Conservation (phyloP, 140 eudicot genomes). For the Cichorium intybus region DNA sequence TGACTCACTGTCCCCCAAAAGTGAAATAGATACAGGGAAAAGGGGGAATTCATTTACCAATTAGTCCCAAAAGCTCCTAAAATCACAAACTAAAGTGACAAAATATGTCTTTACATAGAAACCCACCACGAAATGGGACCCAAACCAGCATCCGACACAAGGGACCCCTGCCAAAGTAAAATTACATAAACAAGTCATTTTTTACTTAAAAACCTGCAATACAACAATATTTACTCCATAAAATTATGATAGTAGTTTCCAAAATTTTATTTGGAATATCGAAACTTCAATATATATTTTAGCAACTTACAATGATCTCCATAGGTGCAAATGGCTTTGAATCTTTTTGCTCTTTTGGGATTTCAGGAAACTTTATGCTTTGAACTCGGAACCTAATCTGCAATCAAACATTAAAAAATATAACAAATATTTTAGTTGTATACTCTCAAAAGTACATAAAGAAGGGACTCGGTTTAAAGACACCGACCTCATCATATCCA, state of each 20-base stretch:
- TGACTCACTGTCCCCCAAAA: too few species aligned
- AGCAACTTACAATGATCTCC: slow-evolving; percentile 69
- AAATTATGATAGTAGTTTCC: neutral
- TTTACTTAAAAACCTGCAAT: too few species aligned
- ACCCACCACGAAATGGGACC: slow-evolving; percentile 38
- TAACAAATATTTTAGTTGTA: neutral
- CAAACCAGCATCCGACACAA: slow-evolving; percentile 30
- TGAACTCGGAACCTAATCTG: slow-evolving; percentile 84
- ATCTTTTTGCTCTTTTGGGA: slow-evolving; percentile 51
- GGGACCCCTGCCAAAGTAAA: slow-evolving; percentile 36
- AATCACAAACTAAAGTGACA: too few species aligned
- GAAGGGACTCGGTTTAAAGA: neutral
- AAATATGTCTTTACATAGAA: neutral
- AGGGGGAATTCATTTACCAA: too few species aligned
- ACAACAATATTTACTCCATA: too few species aligned
- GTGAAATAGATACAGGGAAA: too few species aligned
- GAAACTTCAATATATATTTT: neutral
- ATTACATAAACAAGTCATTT: neutral
- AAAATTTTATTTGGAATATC: too few species aligned
- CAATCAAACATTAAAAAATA: neutral
- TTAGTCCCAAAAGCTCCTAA: too few species aligned
- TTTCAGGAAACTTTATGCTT: slow-evolving; percentile 53
- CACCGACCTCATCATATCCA: slow-evolving; percentile 56
- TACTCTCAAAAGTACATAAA: neutral
- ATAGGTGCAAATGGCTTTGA: slow-evolving; percentile 81